phyloP scores from a whole-genome alignment of 345 rosid genomes.

The Atalantia buxifolia region DNA sequence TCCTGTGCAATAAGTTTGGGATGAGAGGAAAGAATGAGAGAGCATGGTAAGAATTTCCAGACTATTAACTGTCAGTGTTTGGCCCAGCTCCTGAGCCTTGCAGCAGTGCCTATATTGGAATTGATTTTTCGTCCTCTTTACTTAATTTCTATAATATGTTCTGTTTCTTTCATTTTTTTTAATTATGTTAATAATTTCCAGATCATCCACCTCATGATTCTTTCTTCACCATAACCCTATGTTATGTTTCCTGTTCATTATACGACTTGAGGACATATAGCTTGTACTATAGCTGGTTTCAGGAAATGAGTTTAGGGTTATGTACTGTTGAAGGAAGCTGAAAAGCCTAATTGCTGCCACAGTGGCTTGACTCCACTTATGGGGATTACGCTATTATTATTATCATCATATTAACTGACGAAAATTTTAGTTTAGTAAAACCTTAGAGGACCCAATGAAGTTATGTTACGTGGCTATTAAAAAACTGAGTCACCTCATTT shows the following conservation, averaged over 20 bases:
- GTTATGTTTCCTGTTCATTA: not conserved
- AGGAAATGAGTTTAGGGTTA: not conserved
- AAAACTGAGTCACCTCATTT: not conserved
- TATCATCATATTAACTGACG: not conserved
- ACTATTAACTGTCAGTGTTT: not conserved
- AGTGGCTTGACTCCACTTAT: not conserved
- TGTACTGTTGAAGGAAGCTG: not conserved
- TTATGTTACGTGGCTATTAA: not conserved
- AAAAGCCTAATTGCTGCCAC: not conserved
- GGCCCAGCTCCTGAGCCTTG: not conserved
- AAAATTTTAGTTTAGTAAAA: not conserved
- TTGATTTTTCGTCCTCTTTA: not conserved
- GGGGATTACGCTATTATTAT: not conserved
- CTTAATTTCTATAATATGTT: not conserved
- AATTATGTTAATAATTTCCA: not conserved
- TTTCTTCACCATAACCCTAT: not conserved
- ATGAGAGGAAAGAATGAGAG: not conserved
- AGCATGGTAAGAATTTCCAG: not conserved
- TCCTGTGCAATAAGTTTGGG: not conserved
- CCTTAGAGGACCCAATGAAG: not conserved
- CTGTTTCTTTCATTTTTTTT: not conserved
- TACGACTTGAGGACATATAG: not conserved
- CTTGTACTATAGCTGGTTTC: not conserved
- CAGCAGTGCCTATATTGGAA: not conserved
- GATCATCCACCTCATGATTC: not conserved